Base-by-base conservation (phyloP, 352 stramenopile species). In the Globisporangium cylindrosporum region DNA sequence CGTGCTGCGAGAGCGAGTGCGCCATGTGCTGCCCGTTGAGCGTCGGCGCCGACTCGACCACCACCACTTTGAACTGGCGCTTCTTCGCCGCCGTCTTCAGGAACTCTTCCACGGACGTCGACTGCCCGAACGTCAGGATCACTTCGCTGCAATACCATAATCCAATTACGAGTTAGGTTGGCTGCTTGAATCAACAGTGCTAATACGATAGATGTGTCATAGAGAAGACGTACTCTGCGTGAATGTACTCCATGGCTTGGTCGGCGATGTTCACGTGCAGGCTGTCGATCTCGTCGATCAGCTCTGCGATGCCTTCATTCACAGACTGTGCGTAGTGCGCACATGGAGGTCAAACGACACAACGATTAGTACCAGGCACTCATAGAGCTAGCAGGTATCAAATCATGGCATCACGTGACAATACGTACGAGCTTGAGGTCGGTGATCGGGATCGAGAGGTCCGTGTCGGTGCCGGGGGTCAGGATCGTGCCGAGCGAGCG, bases 251-350 rank as follows among this genome's bases (percentile, higher is more conserved):
- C 74, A 93, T 94, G 22, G 94, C 94, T 71, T 99, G 95, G 59
- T 98, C 94, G 55, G 97, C 95, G 73, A 99, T 99, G 64, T 97
- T 98, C 54, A 97, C 94, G 76, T 98, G 91, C 38, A 98, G 77
- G 69, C 95, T 97, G 74, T 99, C 94, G 61, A 99, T 91, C 70
- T 99, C 97, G 24, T 95, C 86, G 27, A 97, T 94, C 14, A 99
- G 90, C 78, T 98, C 95, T 10, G 90, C 80, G 65, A 98, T 98
- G 12, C 91, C 94, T 75, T 99, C 96, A 85, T 98, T 99, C 62
- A 97, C 86, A 70, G 88, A 86, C 90, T 98, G 43, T 48, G 38
- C 29, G 29, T 32, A 32, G 29, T 32, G 29, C 2, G 29, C 20
- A 68, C 14, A 14, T n/a, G 46, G 27, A 15, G 24, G 48, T 48